Evolutionary conservation across 2,329 filamentous ascomycete genomes (phyloP).

Genomic region (Pyricularia sp.): DNA sequence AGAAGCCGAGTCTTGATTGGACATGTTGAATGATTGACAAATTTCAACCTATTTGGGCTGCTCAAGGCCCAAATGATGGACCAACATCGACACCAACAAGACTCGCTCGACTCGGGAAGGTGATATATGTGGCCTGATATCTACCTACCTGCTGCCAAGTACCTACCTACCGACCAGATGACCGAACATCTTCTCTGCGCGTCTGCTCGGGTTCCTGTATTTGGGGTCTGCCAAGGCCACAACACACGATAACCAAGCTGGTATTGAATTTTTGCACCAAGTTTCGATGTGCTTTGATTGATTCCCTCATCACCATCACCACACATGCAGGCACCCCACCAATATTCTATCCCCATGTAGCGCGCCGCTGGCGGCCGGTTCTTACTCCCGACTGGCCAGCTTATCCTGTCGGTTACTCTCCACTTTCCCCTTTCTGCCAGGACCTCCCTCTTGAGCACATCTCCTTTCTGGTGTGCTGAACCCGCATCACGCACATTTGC

Average conservation of each 20-base stretch:
- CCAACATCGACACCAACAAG: neutral
- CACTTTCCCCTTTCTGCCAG: conserved; percentile 4
- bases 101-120: neutral
- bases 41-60: neutral
- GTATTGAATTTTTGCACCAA: neutral
- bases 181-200: neutral
- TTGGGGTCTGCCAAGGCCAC: neutral
- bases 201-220: neutral
- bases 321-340: neutral
- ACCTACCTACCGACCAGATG: neutral
- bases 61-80: neutral
- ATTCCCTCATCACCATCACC: neutral
- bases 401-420: neutral
- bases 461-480: neutral
- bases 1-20: neutral
- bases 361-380: neutral
- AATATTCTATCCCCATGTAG: neutral
- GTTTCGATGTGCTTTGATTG: neutral
- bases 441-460: neutral
- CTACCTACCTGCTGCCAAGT: neutral
- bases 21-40: neutral
- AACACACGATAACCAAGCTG: neutral
- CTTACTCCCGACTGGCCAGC: conserved; percentile 1
- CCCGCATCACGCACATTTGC: neutral
- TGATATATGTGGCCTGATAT: neutral